Evolutionary conservation across 2,329 filamentous ascomycete species (phyloP), one percentile per base, ranked within the genome.

Genomic region (Epichloe elymi): DNA sequence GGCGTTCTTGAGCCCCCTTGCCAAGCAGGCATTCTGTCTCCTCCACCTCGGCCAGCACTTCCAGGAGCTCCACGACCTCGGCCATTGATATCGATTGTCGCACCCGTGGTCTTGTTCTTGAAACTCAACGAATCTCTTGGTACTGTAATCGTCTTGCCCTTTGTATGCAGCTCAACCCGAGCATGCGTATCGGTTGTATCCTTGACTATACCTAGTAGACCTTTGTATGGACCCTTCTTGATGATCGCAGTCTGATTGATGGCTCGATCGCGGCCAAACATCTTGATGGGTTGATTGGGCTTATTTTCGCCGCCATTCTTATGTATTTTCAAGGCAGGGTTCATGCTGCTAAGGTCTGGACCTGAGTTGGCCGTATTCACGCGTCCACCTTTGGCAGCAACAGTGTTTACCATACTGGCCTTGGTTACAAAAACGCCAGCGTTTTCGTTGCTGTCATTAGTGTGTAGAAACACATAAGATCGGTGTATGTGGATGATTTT

Each of bases 401-500:
- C 82, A 0, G 90, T 95, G 48, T 85, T 83, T 54, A 98, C 86
- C 62, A 89, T 94, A 60, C 79, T 84, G 42, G 88, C 85, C 55
- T 90, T 83, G 15, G 86, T 85, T 36, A 97, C 91, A 59, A 94
- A 95, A 10, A 97, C 83, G 56, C 93, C 82, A 0, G 88, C 84
- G 62, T 96, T 95, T 63, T 97, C 89, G 42, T 82, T 85, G 50
- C 83, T 83, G 43, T 86, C 79, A 55, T 90, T 83, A 63, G 87
- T 95, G 63, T 94, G 87, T 50, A 94, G 73, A 71, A 95, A 98
- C 17, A 96, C 79, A 63, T 83, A 95, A n/a, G 88, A 88, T 48
- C 93, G 83, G 66, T 97, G 85, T 51, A 98, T 90, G 66, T 97
- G 91, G 51, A 95, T 79, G 57, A 98, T 95, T 58, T 87, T 87